These are phyloP conservation scores for Pochonia chlamydosporia DNA, from an alignment of 2,329 filamentous ascomycete species.

Conservation along the genomic window DNA sequence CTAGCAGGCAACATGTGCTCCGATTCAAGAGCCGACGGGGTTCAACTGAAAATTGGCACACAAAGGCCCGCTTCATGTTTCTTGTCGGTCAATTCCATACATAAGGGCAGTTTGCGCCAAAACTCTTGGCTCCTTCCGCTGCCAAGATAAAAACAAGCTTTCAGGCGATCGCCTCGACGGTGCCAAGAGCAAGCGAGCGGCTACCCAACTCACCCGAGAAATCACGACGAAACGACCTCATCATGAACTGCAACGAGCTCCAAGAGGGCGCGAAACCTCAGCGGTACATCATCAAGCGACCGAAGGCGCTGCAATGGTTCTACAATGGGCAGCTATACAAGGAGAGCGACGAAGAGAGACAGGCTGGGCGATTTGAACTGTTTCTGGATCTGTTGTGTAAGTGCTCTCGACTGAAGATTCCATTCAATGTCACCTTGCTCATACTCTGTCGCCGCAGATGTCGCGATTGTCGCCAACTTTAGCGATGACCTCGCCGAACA, in stretches of 20 bases:
- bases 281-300: conserved; percentile 29
- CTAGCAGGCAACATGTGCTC: too few relatives aligned
- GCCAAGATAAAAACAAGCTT: too few relatives aligned
- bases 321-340: conserved; percentile 34
- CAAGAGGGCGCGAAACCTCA: conserved; percentile 23
- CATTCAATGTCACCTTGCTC: neutral
- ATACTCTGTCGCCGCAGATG: conserved; percentile 18
- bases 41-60: too few relatives aligned
- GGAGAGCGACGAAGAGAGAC: conserved; percentile 36
- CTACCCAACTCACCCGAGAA: too few relatives aligned
- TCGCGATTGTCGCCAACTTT: conserved; percentile 45
- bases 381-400: conserved; percentile 43
- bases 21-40: too few relatives aligned
- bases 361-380: conserved; percentile 41
- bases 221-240: conserved; percentile 1
- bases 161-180: too few relatives aligned
- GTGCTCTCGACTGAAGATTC: conserved; percentile 7
- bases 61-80: too few relatives aligned
- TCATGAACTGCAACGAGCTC: conserved; percentile 32
- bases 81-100: too few relatives aligned
- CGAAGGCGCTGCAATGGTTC: conserved; percentile 39
- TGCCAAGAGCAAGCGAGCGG: too few relatives aligned
- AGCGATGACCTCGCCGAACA: conserved; percentile 41
- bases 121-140: too few relatives aligned
- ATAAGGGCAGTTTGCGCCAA: too few relatives aligned